Percentiles rank a stretch among this genome's conserved stretches.
Conservation (phyloP, 2,329 filamentous ascomycete species). For the Colletotrichum sidae region DNA sequence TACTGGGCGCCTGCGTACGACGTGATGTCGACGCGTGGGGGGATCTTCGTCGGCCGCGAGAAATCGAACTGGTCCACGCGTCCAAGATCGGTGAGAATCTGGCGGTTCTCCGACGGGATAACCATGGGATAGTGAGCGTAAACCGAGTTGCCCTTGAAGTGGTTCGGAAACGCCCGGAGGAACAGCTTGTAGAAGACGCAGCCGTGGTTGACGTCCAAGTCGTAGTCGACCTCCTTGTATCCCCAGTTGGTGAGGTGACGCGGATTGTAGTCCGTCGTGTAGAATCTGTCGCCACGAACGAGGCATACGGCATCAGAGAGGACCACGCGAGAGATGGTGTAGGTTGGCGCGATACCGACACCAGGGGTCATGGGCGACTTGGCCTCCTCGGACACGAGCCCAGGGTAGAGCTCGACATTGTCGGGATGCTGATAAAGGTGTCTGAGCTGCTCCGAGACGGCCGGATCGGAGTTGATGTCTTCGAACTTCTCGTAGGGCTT, state of each 20-base stretch:
- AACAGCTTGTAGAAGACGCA: slow-evolving; percentile 89
- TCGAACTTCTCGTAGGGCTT: slow-evolving; percentile 82
- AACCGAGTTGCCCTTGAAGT: slow-evolving; percentile 81
- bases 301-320: slow-evolving; percentile 83
- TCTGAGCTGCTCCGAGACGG: slow-evolving; percentile 73
- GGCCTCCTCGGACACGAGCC: slow-evolving; percentile 79
- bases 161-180: slow-evolving; percentile 81
- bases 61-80: slow-evolving; percentile 78
- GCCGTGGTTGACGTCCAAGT: slow-evolving; percentile 80
- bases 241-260: slow-evolving; percentile 86
- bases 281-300: slow-evolving; percentile 82
- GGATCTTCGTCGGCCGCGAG: slow-evolving; percentile 65
- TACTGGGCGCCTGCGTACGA: slow-evolving; percentile 72
- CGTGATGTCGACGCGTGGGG: slow-evolving; percentile 65
- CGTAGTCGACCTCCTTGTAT: slow-evolving; percentile 78
- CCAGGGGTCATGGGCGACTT: slow-evolving; percentile 81
- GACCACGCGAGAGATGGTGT: slow-evolving; percentile 81
- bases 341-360: slow-evolving; percentile 79
- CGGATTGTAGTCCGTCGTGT: slow-evolving; percentile 81
- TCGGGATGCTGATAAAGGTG: slow-evolving; percentile 83
- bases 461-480: slow-evolving; percentile 83
- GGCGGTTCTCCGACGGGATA: slow-evolving; percentile 77
- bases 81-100: slow-evolving; percentile 75
- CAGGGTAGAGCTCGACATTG: slow-evolving; percentile 83
- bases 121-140: slow-evolving; percentile 84